phyloP scores from a whole-genome alignment of 768 basidiomycete species.

The Candolleomyces eurysporus region DNA sequence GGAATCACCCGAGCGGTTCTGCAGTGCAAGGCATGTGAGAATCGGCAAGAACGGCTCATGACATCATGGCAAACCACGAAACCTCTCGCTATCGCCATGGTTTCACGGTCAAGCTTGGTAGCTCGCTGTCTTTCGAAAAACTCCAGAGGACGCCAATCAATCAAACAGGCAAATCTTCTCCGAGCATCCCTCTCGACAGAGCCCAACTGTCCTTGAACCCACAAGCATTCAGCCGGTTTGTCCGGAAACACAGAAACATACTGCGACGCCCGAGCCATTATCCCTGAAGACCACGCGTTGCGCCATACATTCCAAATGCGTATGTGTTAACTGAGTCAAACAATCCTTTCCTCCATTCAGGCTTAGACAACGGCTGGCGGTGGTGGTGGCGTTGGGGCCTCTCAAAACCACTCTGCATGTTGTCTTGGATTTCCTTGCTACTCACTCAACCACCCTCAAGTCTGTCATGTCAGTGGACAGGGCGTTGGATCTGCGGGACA shows the following conservation, averaged over 20 bases:
- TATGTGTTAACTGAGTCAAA: too few relatives aligned
- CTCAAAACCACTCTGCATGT: conserved; percentile 29
- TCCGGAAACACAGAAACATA: conserved; percentile 37
- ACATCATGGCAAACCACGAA: neutral
- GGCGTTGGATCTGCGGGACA: conserved; percentile 27
- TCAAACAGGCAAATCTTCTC: too few relatives aligned
- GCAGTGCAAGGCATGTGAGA: too few relatives aligned
- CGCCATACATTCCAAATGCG: conserved; percentile 14
- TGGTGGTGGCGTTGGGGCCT: conserved; percentile 31
- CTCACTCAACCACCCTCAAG: conserved; percentile 26
- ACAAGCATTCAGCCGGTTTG: conserved; percentile 29
- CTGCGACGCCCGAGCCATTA: conserved; percentile 30
- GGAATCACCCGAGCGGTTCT: too few relatives aligned
- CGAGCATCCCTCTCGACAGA: conserved; percentile 44
- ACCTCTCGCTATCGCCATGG: conserved; percentile 8
- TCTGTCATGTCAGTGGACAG: conserved; percentile 38
- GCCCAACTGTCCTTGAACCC: conserved; percentile 34
- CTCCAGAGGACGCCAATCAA: too few relatives aligned
- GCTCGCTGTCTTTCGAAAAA: too few relatives aligned
- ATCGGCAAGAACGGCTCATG: too few relatives aligned
- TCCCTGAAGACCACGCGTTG: conserved; percentile 32
- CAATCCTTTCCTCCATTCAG: conserved; percentile 26
- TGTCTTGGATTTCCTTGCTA: conserved; percentile 28
- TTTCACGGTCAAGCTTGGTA: too few relatives aligned
- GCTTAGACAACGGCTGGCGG: conserved; percentile 2